These are phyloP conservation scores for Heterobasidion annosum DNA, from an alignment of 1,284 basidiomycete genomes.

Conservation along the genomic window DNA sequence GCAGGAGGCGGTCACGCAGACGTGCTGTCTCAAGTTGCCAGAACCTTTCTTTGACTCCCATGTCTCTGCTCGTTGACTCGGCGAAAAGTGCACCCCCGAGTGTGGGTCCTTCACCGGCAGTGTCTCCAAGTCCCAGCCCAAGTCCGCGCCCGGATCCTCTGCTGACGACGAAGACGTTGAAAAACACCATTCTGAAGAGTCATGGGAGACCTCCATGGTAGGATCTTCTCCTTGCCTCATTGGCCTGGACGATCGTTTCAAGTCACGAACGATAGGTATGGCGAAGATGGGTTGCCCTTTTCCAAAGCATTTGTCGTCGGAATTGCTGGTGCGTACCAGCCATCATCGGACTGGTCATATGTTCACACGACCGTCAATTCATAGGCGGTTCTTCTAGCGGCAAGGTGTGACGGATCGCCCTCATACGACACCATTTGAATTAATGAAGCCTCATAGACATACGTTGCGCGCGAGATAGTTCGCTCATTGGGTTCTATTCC, in stretches of 20 bases:
- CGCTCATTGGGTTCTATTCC: constrained; percentile 77
- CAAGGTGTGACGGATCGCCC: constrained; percentile 49
- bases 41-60: constrained; percentile 3
- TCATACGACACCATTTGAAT: constrained; percentile 7
- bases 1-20: no score
- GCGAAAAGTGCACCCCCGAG: constrained; percentile 1
- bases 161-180: constrained; percentile 20
- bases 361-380: not conserved
- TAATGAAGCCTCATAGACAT: constrained; percentile 46
- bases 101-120: constrained; percentile 4
- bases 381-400: constrained; percentile 90
- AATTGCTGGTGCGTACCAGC: constrained; percentile 66
- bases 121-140: constrained; percentile 6
- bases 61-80: not conserved
- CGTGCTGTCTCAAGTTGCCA: not conserved
- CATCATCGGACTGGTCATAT: constrained; percentile 16
- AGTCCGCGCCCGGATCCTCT: constrained; percentile 3
- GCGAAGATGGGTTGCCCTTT: constrained; percentile 58
- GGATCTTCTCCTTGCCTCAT: constrained; percentile 12
- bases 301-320: constrained; percentile 86
- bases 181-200: constrained; percentile 78
- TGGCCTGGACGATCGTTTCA: constrained; percentile 1
- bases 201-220: constrained; percentile 81
- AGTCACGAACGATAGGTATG: constrained; percentile 46
- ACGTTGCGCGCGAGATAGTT: constrained; percentile 86